Evolutionary conservation across 108 stramenopile species (phyloP).

Genomic region (Pinguiococcus pyrenoidosus): DNA sequence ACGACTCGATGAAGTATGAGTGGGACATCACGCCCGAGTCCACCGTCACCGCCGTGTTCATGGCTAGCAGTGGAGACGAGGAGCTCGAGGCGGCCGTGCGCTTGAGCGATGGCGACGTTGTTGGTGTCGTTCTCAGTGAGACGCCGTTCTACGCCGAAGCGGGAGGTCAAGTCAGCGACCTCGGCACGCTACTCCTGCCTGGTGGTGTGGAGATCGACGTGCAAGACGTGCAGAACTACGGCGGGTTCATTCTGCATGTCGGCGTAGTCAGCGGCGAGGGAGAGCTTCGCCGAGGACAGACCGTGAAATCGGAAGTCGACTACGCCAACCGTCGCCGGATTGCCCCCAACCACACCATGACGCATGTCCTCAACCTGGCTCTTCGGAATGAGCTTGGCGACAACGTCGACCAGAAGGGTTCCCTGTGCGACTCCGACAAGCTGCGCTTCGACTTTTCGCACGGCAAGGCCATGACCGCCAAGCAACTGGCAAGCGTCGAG

Average conservation of each 20-base stretch:
- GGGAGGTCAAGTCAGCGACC: constrained; percentile 83
- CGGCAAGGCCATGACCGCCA: constrained; percentile 7
- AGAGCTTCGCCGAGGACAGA: constrained; percentile 68
- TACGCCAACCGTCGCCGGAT: constrained; percentile 76
- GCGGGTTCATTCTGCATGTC: constrained; percentile 71
- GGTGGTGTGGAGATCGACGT: constrained; percentile 49
- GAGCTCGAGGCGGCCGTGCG: neutral
- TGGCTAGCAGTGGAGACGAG: constrained; percentile 7
- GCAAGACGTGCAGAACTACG: constrained; percentile 71
- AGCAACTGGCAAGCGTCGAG: constrained; percentile 43
- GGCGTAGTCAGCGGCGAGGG: constrained; percentile 33
- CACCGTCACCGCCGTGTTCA: constrained; percentile 62
- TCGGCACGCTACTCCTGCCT: too few relatives aligned
- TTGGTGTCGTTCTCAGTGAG: constrained; percentile 73
- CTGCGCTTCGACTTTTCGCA: constrained; percentile 48
- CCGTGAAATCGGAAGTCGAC: constrained; percentile 65
- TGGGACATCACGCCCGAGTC: constrained; percentile 54
- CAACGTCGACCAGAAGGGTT: constrained; percentile 75
- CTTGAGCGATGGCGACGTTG: neutral
- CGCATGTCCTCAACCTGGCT: constrained; percentile 94
- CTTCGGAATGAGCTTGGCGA: constrained; percentile 67
- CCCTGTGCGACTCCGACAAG: constrained; percentile 79
- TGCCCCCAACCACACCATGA: constrained; percentile 98
- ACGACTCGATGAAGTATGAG: constrained; percentile 70
- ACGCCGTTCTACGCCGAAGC: constrained; percentile 90